Conservation (phyloP, 2,329 filamentous ascomycete species). For the Exophiala aquamarina region DNA sequence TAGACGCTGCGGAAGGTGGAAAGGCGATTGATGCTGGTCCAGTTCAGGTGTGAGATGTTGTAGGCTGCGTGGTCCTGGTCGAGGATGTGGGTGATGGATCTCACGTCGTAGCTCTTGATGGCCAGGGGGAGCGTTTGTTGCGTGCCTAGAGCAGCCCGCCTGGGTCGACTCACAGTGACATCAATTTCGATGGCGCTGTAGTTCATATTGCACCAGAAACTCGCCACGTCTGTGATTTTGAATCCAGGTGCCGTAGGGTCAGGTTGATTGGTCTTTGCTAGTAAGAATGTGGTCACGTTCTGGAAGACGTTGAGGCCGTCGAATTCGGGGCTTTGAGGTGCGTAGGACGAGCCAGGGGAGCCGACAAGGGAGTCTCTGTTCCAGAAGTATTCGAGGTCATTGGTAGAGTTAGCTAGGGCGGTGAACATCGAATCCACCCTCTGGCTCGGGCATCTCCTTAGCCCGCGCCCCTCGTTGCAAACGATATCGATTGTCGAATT, state of each 20-base stretch:
- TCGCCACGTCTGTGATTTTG: not conserved
- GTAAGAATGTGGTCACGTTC: conserved; percentile 1
- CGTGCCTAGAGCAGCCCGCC: not conserved
- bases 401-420: not conserved
- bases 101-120: not conserved
- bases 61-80: conserved; percentile 1
- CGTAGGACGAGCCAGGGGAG: not conserved
- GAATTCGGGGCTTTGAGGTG: conserved; percentile 1
- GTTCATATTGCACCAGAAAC: conserved; percentile 2
- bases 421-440: not conserved
- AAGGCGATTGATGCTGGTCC: no score
- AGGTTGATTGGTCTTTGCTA: not conserved
- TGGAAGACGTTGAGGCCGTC: not conserved
- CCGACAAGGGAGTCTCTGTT: not conserved
- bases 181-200: not conserved
- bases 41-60: no score
- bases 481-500: conserved; percentile 1
- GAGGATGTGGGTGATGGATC: not conserved
- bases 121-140: not conserved
- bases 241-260: conserved; percentile 1
- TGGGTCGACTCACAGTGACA: not conserved
- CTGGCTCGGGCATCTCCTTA: not conserved
- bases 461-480: not conserved
- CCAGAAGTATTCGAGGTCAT: not conserved
- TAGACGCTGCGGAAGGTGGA: no score